phyloP scores from a whole-genome alignment of 345 rosid species.

The Syzygium grande region DNA sequence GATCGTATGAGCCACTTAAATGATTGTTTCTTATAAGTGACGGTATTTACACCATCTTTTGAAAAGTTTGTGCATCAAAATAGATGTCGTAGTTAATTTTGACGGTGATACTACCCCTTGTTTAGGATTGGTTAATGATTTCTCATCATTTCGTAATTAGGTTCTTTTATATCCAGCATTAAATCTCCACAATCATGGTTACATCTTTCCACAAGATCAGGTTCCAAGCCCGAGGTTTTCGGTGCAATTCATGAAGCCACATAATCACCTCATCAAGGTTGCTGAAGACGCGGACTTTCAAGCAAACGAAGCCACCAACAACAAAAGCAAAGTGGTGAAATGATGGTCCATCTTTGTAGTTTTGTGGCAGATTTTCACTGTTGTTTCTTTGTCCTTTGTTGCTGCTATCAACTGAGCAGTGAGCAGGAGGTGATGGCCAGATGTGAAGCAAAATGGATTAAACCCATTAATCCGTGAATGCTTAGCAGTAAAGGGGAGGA shows the following conservation, averaged over 20 bases:
- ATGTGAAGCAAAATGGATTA: neutral
- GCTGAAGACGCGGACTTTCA: neutral
- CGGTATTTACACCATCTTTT: fast-evolving
- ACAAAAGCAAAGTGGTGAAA: neutral
- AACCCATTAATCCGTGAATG: neutral
- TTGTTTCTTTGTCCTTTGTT: neutral
- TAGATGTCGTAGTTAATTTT: fast-evolving
- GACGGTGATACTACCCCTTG: fast-evolving
- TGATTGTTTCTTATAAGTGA: too few species aligned
- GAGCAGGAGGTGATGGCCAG: neutral
- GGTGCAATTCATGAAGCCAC: neutral
- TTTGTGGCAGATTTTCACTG: neutral
- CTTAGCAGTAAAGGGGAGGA: neutral
- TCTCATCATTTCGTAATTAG: neutral
- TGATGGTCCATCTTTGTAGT: neutral
- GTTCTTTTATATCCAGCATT: neutral
- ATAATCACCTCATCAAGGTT: neutral
- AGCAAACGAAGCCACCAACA: neutral
- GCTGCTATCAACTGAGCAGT: too few species aligned
- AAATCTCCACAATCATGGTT: neutral
- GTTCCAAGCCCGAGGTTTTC: neutral
- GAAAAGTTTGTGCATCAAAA: neutral
- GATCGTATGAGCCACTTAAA: neutral
- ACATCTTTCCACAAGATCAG: neutral
- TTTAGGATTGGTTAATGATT: neutral